These are phyloP conservation scores for Sordariomycetes sp. DNA, from an alignment of 2,329 filamentous ascomycete genomes.

Conservation along the genomic window DNA sequence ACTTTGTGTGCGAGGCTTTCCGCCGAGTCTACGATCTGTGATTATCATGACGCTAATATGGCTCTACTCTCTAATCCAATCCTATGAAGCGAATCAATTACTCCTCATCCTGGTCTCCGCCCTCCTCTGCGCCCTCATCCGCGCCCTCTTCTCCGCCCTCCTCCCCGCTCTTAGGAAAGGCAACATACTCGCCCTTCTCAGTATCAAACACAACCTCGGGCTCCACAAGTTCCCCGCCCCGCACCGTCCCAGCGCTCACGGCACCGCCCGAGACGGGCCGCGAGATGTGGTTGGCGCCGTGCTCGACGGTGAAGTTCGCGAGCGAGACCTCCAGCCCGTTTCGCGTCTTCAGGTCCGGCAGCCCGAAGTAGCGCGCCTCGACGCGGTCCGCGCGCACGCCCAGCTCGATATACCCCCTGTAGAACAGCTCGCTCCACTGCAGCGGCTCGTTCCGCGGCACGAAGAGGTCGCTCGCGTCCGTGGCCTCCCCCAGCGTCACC, in stretches of 20 bases:
- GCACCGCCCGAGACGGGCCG: slow-evolving; percentile 28
- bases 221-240: slow-evolving; percentile 27
- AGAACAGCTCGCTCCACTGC: slow-evolving; percentile 65
- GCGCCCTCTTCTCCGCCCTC: not conserved
- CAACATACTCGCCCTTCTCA: slow-evolving; percentile 10
- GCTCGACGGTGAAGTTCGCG: slow-evolving; percentile 59
- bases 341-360: slow-evolving; percentile 29
- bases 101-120: too few relatives aligned
- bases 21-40: too few relatives aligned
- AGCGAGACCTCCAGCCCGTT: slow-evolving; percentile 56
- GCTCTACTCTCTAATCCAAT: too few relatives aligned
- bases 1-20: too few relatives aligned
- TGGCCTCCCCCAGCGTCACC: slow-evolving; percentile 41
- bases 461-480: slow-evolving; percentile 33
- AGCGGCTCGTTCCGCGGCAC: slow-evolving; percentile 47
- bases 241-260: slow-evolving; percentile 44
- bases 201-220: slow-evolving; percentile 41
- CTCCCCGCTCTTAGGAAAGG: not conserved
- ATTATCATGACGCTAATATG: too few relatives aligned
- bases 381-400: slow-evolving; percentile 44
- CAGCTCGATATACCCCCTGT: slow-evolving; percentile 62
- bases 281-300: slow-evolving; percentile 46
- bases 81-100: too few relatives aligned
- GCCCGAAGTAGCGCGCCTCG: slow-evolving; percentile 53
- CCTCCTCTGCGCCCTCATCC: too few relatives aligned